A percentile compares a stretch with the other conserved stretches of the same genome.
Conservation (phyloP, 2,329 filamentous ascomycete genomes). For the Fusarium kyushuense region DNA sequence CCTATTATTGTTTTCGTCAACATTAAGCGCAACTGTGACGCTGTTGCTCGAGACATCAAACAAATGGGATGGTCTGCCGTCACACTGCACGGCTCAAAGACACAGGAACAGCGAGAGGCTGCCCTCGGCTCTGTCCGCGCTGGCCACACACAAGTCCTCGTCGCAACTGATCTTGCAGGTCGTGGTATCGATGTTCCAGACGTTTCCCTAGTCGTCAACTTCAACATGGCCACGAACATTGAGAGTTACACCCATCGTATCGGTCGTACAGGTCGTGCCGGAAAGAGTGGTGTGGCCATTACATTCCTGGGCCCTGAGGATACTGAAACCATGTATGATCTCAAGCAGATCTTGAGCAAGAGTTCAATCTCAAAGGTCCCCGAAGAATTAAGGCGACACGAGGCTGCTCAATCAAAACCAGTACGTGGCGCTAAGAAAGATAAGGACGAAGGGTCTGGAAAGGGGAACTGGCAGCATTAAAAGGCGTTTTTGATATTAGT, state of each 20-base stretch:
- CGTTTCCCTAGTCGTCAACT: constrained; percentile 94
- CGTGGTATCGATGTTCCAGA: constrained; percentile 98
- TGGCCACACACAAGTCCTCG: constrained; percentile 85
- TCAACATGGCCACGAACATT: constrained; percentile 96
- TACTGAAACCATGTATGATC: constrained; percentile 88
- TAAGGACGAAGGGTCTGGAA: constrained; percentile 45
- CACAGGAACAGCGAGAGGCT: constrained; percentile 96
- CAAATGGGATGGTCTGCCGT: constrained; percentile 91
- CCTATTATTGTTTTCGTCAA: constrained; percentile 99
- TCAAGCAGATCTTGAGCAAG: constrained; percentile 96
- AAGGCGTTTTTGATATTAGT: neutral
- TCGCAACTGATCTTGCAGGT: constrained; percentile 94
- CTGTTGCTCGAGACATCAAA: constrained; percentile 93
- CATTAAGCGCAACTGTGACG: constrained; percentile 98
- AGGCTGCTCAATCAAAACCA: constrained; percentile 88
- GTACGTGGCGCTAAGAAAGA: constrained; percentile 53
- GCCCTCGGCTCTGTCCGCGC: constrained; percentile 87
- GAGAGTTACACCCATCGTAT: constrained; percentile 97
- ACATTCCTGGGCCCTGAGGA: constrained; percentile 96
- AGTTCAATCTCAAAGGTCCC: constrained; percentile 88
- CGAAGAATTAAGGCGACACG: constrained; percentile 89
- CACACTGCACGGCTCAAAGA: constrained; percentile 94
- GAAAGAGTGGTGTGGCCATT: constrained; percentile 95
- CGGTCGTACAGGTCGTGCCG: constrained; percentile 95
- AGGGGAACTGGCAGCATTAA: constrained; percentile 44